Conservation (phyloP, 2,329 filamentous ascomycete species). For the Byssoonygena ceratinophila region DNA sequence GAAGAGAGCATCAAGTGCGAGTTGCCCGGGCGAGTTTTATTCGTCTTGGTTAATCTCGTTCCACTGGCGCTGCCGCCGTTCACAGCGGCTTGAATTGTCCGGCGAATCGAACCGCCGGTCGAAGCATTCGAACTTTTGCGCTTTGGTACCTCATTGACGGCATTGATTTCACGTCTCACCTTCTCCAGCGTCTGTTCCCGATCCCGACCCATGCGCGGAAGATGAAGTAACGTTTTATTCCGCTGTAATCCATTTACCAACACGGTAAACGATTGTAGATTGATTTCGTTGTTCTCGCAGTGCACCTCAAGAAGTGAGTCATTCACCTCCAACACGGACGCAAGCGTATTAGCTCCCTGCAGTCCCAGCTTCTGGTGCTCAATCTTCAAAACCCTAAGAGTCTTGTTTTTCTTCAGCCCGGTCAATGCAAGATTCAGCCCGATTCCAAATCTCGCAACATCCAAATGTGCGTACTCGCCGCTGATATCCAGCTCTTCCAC, state of each 20-base stretch:
- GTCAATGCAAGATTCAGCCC: conserved; percentile 56
- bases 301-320: conserved; percentile 53
- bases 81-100: conserved; percentile 35
- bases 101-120: conserved; percentile 33
- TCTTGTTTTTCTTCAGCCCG: conserved; percentile 54
- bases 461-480: conserved; percentile 60
- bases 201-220: conserved; percentile 55
- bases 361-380: conserved; percentile 59
- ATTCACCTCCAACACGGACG: conserved; percentile 58
- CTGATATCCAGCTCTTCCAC: conserved; percentile 59
- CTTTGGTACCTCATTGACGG: conserved; percentile 35
- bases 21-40: conserved; percentile 12
- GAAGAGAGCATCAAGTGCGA: conserved; percentile 2
- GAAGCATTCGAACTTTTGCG: conserved; percentile 20
- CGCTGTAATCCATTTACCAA: conserved; percentile 57
- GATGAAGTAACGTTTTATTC: conserved; percentile 52
- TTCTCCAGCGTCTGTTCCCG: conserved; percentile 51
- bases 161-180: conserved; percentile 47
- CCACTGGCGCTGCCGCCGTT: conserved; percentile 22
- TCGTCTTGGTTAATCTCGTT: conserved; percentile 27
- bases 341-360: conserved; percentile 58
- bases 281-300: conserved; percentile 62
- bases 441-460: conserved; percentile 57
- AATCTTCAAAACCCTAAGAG: conserved; percentile 52
- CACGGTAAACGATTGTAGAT: conserved; percentile 58